Evolutionary conservation across 1,284 basidiomycete genomes (phyloP).

Genomic region (Somion occarium): DNA sequence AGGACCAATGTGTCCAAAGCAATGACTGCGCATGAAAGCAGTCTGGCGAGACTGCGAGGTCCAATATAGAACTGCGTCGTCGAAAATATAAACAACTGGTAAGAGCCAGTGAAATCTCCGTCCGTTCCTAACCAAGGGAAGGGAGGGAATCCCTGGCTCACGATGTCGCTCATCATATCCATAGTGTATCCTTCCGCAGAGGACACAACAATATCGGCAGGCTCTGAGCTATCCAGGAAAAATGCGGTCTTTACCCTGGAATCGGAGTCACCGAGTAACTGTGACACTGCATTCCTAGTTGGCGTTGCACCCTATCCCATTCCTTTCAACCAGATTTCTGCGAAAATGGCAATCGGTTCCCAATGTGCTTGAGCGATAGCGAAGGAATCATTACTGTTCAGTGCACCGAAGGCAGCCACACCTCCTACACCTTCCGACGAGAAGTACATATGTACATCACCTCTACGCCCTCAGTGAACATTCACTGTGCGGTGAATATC

Average conservation of each 20-base stretch:
- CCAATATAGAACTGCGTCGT: not conserved
- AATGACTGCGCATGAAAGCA: not conserved
- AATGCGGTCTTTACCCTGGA: not conserved
- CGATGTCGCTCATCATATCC: not conserved
- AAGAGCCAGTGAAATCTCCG: not conserved
- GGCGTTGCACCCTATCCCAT: not conserved
- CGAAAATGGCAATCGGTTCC: not conserved
- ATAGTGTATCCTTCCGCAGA: not conserved
- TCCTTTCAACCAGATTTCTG: not conserved
- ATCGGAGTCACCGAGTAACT: no score
- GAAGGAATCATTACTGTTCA: not conserved
- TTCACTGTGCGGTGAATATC: not conserved
- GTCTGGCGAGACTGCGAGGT: not conserved
- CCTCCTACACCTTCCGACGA: not conserved
- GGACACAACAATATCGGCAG: no score
- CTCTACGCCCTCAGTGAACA: not conserved
- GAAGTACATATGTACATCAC: not conserved
- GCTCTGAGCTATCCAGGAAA: not conserved
- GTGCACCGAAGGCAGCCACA: not conserved
- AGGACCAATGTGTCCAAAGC: not conserved
- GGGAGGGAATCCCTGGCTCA: not conserved
- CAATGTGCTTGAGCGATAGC: not conserved
- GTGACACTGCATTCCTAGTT: not conserved
- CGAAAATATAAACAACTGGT: not conserved
- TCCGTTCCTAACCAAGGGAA: not conserved